Base-by-base conservation (phyloP, 768 basidiomycete species). In the Boletus rufocinnamomeus region DNA sequence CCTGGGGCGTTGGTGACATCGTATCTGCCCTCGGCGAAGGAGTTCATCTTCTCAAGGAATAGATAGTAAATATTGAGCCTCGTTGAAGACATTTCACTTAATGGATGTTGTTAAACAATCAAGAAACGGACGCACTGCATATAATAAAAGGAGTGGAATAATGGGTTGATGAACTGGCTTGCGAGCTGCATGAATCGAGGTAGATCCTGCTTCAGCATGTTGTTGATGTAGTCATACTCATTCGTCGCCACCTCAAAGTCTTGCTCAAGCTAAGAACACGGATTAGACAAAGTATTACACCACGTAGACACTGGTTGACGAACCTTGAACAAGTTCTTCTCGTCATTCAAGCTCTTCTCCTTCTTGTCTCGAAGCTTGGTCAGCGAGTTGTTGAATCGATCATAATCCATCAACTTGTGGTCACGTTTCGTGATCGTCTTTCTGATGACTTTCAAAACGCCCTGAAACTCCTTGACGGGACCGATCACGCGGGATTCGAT, bases 121-220 rank as follows among this genome's bases (percentile, higher is more conserved):
- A 52, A 38, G 47, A 57, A 62, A 50, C 32, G 52, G 30, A 85
- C 94, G 69, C 68, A 95, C 93, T 98, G 94, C 95, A 99, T 98
- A 74, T 96, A 99, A 80, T 90, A 99, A 81, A 95, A 95, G 19
- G 94, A 96, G 66, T 96, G 89, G 84, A 98, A 99, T n/a, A 98
- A 79, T 1, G 97, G 97, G 64, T 95, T 89, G 70, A 98, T 93
- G 75, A 98, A 98, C 62, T 87, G 84, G 3, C 93, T 89, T 1
- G 90, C 80, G 61, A 98, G 83, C 30, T 78, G 79, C 83, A 98
- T 87, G 80, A 98, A 98, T n/a, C 85, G 85, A 3, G 95, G 95
- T 34, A 99, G 79, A 68, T 99, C 97, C 57, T 85, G 81, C 78
- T 99, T 98, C 75, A 98, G 77, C 6, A 88, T 82, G 59, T 81